Conservation (phyloP, 2,329 filamentous ascomycete species). For the Aurifilum marmelostoma region DNA sequence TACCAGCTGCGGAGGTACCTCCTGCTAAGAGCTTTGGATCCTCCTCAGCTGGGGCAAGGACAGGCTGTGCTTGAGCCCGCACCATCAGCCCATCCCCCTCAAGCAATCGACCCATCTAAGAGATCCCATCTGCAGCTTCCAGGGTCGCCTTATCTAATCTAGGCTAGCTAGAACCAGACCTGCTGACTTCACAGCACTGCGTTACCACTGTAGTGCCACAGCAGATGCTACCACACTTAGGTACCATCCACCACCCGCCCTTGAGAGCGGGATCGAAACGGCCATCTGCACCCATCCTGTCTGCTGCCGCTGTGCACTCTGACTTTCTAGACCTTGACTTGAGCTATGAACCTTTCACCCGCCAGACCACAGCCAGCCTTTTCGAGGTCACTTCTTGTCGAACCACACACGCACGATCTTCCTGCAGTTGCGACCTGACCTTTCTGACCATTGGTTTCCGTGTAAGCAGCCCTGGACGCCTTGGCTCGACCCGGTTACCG, state of each 20-base stretch:
- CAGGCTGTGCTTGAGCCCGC: neutral
- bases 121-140: neutral
- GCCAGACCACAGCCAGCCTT: neutral
- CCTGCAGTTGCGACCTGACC: neutral
- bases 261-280: neutral
- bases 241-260: conserved; percentile 3
- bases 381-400: conserved; percentile 10
- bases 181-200: conserved; percentile 2
- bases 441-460: neutral
- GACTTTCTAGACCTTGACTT: neutral
- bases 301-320: conserved; percentile 10
- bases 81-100: conserved; percentile 11
- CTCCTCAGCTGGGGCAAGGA: neutral
- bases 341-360: neutral
- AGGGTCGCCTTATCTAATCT: conserved; percentile 13
- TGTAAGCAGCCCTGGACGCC: neutral
- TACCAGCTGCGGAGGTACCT: neutral
- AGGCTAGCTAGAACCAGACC: conserved; percentile 11
- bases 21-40: neutral
- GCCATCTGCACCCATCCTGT: neutral
- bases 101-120: conserved; percentile 9
- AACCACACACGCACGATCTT: neutral
- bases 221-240: neutral
- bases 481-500: neutral
- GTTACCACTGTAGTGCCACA: neutral